phyloP scores from a whole-genome alignment of 257 asterid genomes.

The Coffea eugenioides region DNA sequence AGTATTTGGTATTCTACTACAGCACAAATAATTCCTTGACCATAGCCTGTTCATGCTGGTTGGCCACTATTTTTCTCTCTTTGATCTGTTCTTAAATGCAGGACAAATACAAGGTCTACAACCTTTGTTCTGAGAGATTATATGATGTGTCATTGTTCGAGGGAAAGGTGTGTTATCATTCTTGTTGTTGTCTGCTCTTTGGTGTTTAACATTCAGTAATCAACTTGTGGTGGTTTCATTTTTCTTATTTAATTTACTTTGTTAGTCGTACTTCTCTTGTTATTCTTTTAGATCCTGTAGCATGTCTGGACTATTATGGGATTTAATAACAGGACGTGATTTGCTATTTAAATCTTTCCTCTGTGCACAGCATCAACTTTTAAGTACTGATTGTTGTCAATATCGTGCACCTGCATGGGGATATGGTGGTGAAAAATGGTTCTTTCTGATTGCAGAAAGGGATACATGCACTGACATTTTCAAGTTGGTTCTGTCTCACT shows the following conservation, averaged over 20 bases:
- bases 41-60: not conserved
- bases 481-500: not conserved
- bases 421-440: not conserved
- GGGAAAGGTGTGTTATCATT: constrained; percentile 71
- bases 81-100: constrained; percentile 41
- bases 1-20: not conserved
- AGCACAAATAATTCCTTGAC: not conserved
- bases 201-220: not conserved
- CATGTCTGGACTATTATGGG: not conserved
- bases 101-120: constrained; percentile 96
- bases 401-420: not conserved
- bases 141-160: constrained; percentile 92
- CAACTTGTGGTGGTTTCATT: not conserved
- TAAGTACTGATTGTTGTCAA: not conserved
- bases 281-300: not conserved
- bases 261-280: not conserved
- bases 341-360: not conserved
- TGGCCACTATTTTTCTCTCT: not conserved
- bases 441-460: not conserved
- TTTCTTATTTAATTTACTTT: not conserved
- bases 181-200: constrained; percentile 6
- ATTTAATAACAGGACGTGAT: not conserved
- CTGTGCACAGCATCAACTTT: not conserved
- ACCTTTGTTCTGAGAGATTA: constrained; percentile 98
- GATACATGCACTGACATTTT: not conserved